Base-by-base conservation (phyloP, 768 basidiomycete genomes). In the Tricholomella constricta region DNA sequence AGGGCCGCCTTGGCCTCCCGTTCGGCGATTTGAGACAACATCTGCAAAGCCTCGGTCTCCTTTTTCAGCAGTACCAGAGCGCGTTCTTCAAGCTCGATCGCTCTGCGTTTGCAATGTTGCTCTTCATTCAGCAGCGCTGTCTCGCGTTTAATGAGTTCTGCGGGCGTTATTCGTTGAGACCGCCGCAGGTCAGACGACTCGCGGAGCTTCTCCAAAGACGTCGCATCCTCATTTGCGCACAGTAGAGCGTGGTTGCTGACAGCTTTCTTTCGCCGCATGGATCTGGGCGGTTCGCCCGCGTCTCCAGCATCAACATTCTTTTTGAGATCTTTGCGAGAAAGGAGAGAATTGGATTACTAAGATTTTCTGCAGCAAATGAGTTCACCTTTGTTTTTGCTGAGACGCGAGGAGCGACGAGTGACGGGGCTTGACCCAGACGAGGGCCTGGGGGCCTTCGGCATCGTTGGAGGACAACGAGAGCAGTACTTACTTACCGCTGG, bases 1-100 rank as follows among this genome's bases (percentile, higher is more conserved):
- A 86, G 66, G n/a, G 70, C 71, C 29, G 72, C 67, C 50, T 71
- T 71, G 19, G 61, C 64, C 54, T 80, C 76, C 38, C 72, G 71
- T 26, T 78, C 69, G 41, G 72, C 69, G 19, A 80, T 61, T 60
- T 72, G 72, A 52, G 72, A 73, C 58, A 77, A 60, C 63, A 79
- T 58, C 29, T 64, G 56, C 19, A 68, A 66, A 8, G 76, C 71
- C 48, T 80, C 74, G 40, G 70, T 67, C 61, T 82, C 78, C 54
- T 67, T 74, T 55, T 66, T 68, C 26, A 72, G 66, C 22, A 80
- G 63, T 2, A 65, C 62, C 34, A 64, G 48, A 19, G 76, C 63
- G 51, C 77, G 75, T 49, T 75, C 68, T 40, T 81, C 75, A 36
- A 80, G 64, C 48, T 72, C 72, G 20, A 69, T 64, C 31, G 61